Evolutionary conservation across 257 asterid species (phyloP).

Genomic region (Cruciata laevipes): DNA sequence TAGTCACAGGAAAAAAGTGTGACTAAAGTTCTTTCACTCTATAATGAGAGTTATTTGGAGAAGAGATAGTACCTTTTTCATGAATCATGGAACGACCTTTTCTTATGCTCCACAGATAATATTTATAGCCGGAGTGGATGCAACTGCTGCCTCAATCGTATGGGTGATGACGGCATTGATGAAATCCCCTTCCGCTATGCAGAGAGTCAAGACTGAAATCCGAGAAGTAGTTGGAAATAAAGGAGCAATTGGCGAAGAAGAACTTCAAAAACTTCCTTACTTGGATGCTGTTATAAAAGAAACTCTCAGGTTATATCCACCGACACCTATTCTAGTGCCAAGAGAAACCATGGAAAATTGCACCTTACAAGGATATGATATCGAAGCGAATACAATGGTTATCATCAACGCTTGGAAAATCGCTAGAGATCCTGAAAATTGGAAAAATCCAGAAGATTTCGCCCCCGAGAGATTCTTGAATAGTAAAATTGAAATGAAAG

Average conservation of each 20-base stretch:
- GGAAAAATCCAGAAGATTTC: neutral
- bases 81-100: neutral
- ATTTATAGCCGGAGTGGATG: slow-evolving; percentile 8
- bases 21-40: no score
- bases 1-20: no score
- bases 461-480: neutral
- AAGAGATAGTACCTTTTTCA: no score
- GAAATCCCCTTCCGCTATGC: slow-evolving; percentile 9
- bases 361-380: neutral
- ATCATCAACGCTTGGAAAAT: neutral
- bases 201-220: neutral
- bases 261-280: slow-evolving; percentile 1
- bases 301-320: neutral
- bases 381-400: neutral
- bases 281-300: slow-evolving; percentile 1
- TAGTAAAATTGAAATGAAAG: neutral
- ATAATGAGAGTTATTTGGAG: neutral
- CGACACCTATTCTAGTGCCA: neutral
- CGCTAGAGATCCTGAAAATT: slow-evolving; percentile 1
- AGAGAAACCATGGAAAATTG: neutral
- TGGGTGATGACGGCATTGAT: slow-evolving; percentile 24
- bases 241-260: neutral
- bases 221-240: slow-evolving; percentile 8
- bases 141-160: slow-evolving; percentile 1
- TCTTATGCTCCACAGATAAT: neutral